Evolutionary conservation across 257 asterid species (phyloP).

Genomic region (Avicennia marina): DNA sequence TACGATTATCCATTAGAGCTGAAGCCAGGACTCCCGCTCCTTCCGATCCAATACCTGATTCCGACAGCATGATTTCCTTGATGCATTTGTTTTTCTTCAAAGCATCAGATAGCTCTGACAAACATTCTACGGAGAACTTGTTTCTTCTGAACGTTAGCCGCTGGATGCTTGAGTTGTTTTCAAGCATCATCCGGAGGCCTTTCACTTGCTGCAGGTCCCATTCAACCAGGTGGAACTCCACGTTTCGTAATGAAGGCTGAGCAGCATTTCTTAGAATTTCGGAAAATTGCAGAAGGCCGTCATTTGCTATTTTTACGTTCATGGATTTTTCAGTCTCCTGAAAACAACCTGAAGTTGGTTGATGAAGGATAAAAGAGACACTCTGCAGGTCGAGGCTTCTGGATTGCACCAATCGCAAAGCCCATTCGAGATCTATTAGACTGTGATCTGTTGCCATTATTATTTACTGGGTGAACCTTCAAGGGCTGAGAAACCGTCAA

Average conservation of each 20-base stretch:
- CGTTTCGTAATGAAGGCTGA: slow-evolving; percentile 29
- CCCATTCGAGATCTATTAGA: slow-evolving; percentile 53
- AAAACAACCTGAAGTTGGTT: slow-evolving; percentile 36
- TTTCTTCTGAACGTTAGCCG: slow-evolving; percentile 50
- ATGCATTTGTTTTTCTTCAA: slow-evolving; percentile 36
- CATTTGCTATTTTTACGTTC: slow-evolving; percentile 36
- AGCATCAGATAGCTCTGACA: slow-evolving; percentile 44
- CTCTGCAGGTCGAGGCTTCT: slow-evolving; percentile 40
- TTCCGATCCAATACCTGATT: slow-evolving; percentile 59
- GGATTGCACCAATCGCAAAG: slow-evolving; percentile 30
- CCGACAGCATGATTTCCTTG: slow-evolving; percentile 47
- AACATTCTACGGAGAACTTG: slow-evolving; percentile 38
- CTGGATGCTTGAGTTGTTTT: slow-evolving; percentile 28
- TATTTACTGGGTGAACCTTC: too few relatives aligned
- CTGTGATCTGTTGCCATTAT: too few relatives aligned
- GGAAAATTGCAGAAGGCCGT: slow-evolving; percentile 31
- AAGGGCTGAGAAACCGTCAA: too few relatives aligned
- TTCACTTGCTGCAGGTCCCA: slow-evolving; percentile 51
- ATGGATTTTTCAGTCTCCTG: slow-evolving; percentile 66
- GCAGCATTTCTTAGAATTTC: slow-evolving; percentile 23
- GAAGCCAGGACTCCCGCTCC: slow-evolving; percentile 60
- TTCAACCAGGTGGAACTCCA: slow-evolving; percentile 60
- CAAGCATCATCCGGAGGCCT: slow-evolving; percentile 33
- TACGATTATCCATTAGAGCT: slow-evolving; percentile 47
- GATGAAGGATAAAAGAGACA: slow-evolving; percentile 52